phyloP scores from a whole-genome alignment of 257 asterid genomes.

The Nicotiana otophora region DNA sequence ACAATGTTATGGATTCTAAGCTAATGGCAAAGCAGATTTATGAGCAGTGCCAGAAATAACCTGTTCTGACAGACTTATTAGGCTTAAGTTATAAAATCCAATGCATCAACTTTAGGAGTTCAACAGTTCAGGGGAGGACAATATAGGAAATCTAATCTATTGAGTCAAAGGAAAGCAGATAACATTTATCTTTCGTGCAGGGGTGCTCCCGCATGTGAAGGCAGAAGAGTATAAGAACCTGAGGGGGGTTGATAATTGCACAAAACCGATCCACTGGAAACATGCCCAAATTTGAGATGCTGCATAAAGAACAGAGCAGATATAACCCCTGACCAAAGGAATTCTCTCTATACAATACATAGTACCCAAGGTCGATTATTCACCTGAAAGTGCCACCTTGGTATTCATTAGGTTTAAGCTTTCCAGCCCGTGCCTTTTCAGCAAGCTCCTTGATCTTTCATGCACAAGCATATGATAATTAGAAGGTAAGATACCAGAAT shows the following conservation, averaged over 20 bases:
- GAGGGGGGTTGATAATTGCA: constrained; percentile 98
- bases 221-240: constrained; percentile 51
- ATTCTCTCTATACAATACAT: not conserved
- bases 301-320: constrained; percentile 32
- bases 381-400: constrained; percentile 99
- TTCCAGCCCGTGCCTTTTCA: constrained; percentile 88
- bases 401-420: constrained; percentile 92
- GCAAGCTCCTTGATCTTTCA: constrained; percentile 91
- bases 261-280: constrained; percentile 93
- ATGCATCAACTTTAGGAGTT: not conserved
- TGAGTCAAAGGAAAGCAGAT: not conserved
- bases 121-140: not conserved
- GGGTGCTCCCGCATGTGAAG: not conserved
- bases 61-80: not conserved
- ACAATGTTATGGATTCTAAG: constrained; percentile 16
- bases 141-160: constrained; percentile 10
- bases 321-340: constrained; percentile 17
- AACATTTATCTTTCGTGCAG: not conserved
- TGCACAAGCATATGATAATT: constrained; percentile 10
- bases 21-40: not conserved
- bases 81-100: not conserved
- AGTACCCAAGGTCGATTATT: constrained; percentile 8
- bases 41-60: not conserved
- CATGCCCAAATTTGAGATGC: constrained; percentile 99
- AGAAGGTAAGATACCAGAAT: not conserved